Percentiles rank a stretch among this genome's conserved stretches.
Conservation (phyloP, 371 early-diverging fungal genomes). For the Circinella umbellata region DNA sequence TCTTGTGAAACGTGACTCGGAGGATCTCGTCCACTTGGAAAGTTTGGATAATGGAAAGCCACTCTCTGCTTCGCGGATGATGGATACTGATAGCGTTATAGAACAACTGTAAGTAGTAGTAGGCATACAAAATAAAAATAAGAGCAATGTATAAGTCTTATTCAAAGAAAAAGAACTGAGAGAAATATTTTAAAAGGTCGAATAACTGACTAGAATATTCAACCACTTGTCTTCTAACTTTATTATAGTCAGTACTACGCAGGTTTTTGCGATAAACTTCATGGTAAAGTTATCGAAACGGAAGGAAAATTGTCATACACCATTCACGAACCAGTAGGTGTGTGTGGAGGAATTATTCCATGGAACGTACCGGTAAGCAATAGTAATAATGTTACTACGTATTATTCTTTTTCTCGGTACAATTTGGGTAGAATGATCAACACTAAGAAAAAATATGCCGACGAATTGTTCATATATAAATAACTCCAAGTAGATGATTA, state of each 20-base stretch:
- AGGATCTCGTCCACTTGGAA: constrained; percentile 46
- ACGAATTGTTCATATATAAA: background rate
- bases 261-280: constrained; percentile 79
- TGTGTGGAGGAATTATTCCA: constrained; percentile 78
- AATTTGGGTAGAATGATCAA: too few species aligned
- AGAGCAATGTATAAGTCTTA: background rate
- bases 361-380: constrained; percentile 81
- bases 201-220: background rate
- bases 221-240: background rate
- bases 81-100: constrained; percentile 53
- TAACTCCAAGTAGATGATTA: constrained; percentile 54
- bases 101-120: constrained; percentile 22
- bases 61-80: constrained; percentile 39
- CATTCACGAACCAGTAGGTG: constrained; percentile 80
- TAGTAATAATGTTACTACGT: background rate
- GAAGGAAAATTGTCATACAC: constrained; percentile 64
- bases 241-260: constrained; percentile 70
- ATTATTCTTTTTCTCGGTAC: background rate
- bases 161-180: too few species aligned
- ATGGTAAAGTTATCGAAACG: constrained; percentile 55
- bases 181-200: too few species aligned
- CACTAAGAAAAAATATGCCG: background rate
- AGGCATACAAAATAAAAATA: background rate
- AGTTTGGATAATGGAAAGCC: constrained; percentile 53
- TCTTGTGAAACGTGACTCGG: constrained; percentile 44